These are phyloP conservation scores for Russula foetens DNA, from an alignment of 768 basidiomycete genomes.

Conservation along the genomic window DNA sequence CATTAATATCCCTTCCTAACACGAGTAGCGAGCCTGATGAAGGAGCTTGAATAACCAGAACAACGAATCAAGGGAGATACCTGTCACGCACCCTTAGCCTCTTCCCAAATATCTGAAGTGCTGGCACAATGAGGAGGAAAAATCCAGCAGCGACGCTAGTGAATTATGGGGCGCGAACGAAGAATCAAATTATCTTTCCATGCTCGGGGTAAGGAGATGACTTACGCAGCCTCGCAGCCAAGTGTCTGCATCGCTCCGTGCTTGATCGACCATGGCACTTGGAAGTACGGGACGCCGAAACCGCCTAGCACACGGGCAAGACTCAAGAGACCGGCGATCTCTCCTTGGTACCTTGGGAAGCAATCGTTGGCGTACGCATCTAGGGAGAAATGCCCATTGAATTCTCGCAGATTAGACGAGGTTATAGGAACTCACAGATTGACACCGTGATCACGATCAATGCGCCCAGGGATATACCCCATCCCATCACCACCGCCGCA, in stretches of 20 bases:
- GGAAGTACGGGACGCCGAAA: conserved; percentile 59
- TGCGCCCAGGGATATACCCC: conserved; percentile 52
- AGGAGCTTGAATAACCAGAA: too few relatives aligned
- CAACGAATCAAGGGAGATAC: too few relatives aligned
- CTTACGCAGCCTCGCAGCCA: conserved; percentile 54
- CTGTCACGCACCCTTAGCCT: conserved; percentile 38
- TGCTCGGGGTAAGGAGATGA: conserved; percentile 11
- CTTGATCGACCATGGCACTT: conserved; percentile 55
- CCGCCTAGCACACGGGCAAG: conserved; percentile 48
- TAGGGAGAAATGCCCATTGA: conserved; percentile 21
- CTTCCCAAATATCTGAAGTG: conserved; percentile 43
- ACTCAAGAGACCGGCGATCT: conserved; percentile 55
- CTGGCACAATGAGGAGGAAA: conserved; percentile 45
- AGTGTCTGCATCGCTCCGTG: conserved; percentile 55
- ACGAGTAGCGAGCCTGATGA: too few relatives aligned
- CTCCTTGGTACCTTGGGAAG: conserved; percentile 46
- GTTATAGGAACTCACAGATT: conserved; percentile 37
- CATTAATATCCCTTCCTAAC: too few relatives aligned
- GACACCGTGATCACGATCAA: conserved; percentile 57
- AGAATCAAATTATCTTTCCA: neutral
- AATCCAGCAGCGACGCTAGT: conserved; percentile 41
- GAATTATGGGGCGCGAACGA: neutral
- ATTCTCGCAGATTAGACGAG: conserved; percentile 3
- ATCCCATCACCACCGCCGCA: conserved; percentile 55
- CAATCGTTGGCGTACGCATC: conserved; percentile 44